Conservation (phyloP, 352 stramenopile species). For the Globisporangium paroecandrum region DNA sequence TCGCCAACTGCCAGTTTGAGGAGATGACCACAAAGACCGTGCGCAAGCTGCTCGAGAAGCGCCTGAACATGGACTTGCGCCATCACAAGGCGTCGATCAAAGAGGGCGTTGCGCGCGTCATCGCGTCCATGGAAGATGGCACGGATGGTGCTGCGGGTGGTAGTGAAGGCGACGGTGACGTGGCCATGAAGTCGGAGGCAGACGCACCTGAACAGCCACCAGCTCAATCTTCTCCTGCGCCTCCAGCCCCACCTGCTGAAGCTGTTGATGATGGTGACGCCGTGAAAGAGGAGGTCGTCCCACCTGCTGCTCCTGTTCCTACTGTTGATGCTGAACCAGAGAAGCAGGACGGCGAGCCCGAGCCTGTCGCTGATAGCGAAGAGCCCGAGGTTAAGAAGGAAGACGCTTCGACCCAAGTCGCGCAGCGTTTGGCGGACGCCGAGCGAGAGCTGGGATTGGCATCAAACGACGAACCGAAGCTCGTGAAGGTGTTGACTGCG, state of each 20-base stretch:
- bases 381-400: slow-evolving; percentile 11
- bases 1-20: slow-evolving; percentile 74
- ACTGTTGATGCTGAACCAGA: background rate
- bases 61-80: slow-evolving; percentile 65
- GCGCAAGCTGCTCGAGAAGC: slow-evolving; percentile 67
- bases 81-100: slow-evolving; percentile 77
- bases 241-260: background rate
- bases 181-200: slow-evolving; percentile 11
- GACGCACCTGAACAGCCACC: background rate
- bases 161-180: slow-evolving; percentile 12
- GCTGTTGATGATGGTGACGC: background rate
- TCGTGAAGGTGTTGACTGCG: slow-evolving; percentile 31
- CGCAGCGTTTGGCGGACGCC: slow-evolving; percentile 24
- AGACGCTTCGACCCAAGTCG: slow-evolving; percentile 19
- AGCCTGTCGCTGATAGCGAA: slow-evolving; percentile 9
- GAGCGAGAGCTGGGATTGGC: slow-evolving; percentile 36
- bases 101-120: slow-evolving; percentile 69
- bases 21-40: slow-evolving; percentile 85
- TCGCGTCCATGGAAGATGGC: slow-evolving; percentile 70
- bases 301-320: background rate
- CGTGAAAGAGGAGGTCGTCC: slow-evolving; percentile 4
- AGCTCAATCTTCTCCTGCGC: background rate
- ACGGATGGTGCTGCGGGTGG: slow-evolving; percentile 2
- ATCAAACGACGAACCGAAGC: slow-evolving; percentile 35
- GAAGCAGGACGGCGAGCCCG: slow-evolving; percentile 4